These are phyloP conservation scores for Trypanosoma vivax DNA, from an alignment of 208 protist genomes.

Conservation along the genomic window DNA sequence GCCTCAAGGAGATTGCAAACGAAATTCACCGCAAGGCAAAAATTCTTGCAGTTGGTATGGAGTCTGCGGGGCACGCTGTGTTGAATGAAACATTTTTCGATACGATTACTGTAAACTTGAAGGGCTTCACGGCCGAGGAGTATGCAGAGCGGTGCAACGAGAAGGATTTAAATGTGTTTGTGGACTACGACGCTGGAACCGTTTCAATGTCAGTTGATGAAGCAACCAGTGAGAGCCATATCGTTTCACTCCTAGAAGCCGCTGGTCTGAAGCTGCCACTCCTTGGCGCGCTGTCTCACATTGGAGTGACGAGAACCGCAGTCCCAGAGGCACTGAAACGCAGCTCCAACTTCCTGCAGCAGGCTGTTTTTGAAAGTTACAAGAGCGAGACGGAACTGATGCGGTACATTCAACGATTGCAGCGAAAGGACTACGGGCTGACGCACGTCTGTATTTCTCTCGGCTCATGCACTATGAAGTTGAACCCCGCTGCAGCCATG, in stretches of 20 bases:
- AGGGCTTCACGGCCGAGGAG: conserved; percentile 37
- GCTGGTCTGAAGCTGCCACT: conserved; percentile 59
- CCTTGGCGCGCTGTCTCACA: conserved; percentile 28
- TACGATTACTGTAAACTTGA: conserved; percentile 73
- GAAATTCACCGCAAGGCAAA: conserved; percentile 82
- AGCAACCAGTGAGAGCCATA: conserved; percentile 76
- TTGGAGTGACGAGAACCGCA: conserved; percentile 31
- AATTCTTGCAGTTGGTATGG: conserved; percentile 77
- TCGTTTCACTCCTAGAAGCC: conserved; percentile 68
- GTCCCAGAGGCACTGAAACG: conserved; percentile 56
- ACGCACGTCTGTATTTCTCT: conserved; percentile 95
- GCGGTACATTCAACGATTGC: conserved; percentile 94
- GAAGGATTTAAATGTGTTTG: conserved; percentile 89
- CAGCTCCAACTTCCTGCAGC: conserved; percentile 80
- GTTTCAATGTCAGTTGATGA: conserved; percentile 93
- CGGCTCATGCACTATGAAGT: conserved; percentile 98
- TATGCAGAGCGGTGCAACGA: conserved; percentile 54
- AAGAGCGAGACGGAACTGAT: conserved; percentile 95
- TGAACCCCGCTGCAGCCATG: conserved; percentile 96
- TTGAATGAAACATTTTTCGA: conserved; percentile 85
- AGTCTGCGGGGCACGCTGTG: conserved; percentile 58
- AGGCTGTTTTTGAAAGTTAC: conserved; percentile 94
- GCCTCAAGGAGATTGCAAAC: conserved; percentile 90
- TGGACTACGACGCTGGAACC: conserved; percentile 35
- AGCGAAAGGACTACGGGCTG: conserved; percentile 93